phyloP scores from a whole-genome alignment of 805 yeast species.

The Brettanomyces bruxellensis region DNA sequence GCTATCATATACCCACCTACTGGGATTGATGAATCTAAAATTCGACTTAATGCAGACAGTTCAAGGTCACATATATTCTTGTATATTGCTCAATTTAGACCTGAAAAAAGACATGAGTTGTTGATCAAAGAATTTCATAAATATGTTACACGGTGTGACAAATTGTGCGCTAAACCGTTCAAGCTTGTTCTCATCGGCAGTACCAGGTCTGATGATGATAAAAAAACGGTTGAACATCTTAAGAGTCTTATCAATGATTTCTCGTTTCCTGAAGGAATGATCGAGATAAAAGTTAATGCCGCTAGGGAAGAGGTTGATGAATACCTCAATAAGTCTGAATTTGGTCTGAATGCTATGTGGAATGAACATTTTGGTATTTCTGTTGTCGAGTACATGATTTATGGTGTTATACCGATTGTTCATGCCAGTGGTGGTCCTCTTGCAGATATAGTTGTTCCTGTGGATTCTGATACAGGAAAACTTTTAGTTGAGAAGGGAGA shows the following conservation, averaged over 20 bases:
- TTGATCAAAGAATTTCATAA: slow-evolving; percentile 55
- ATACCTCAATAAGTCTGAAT: slow-evolving; percentile 46
- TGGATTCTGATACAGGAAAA: slow-evolving; percentile 25
- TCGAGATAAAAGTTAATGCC: slow-evolving; percentile 50
- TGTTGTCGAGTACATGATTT: slow-evolving; percentile 83
- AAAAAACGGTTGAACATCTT: slow-evolving; percentile 44
- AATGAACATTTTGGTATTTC: slow-evolving; percentile 98
- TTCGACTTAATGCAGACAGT: slow-evolving; percentile 8
- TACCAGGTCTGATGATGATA: slow-evolving; percentile 63
- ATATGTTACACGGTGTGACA: slow-evolving; percentile 24
- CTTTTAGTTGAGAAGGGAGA: slow-evolving; percentile 9
- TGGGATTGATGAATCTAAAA: slow-evolving; percentile 47
- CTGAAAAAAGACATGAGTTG: slow-evolving; percentile 83
- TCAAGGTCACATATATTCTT: slow-evolving; percentile 34
- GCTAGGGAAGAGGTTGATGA: slow-evolving; percentile 53
- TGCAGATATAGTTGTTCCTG: slow-evolving; percentile 69
- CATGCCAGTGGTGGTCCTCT: slow-evolving; percentile 96
- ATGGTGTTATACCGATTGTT: slow-evolving; percentile 80
- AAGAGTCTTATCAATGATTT: slow-evolving; percentile 33
- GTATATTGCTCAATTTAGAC: slow-evolving; percentile 86
- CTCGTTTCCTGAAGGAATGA: slow-evolving; percentile 28
- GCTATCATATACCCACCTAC: slow-evolving; percentile 82
- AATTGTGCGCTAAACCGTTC: slow-evolving; percentile 27
- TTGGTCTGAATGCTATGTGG: slow-evolving; percentile 97
- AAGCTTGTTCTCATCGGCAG: slow-evolving; percentile 75